phyloP scores from a whole-genome alignment of 768 basidiomycete genomes.

The Collybia mongolica region DNA sequence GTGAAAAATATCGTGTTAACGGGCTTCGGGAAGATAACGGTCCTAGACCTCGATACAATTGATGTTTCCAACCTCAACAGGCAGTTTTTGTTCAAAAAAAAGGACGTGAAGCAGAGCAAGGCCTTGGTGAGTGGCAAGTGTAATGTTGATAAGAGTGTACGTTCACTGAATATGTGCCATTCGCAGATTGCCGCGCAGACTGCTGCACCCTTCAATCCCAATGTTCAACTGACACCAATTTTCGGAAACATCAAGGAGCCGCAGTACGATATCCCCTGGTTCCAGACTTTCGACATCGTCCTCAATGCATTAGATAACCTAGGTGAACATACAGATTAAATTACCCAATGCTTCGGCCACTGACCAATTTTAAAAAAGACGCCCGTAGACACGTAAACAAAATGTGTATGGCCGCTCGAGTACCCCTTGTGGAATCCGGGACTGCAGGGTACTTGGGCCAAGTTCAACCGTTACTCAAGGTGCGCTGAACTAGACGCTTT shows the following conservation, averaged over 20 bases:
- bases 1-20: conserved; percentile 96
- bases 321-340: conserved; percentile 46
- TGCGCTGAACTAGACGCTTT: conserved; percentile 23
- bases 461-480: conserved; percentile 91
- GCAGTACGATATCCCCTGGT: conserved; percentile 89
- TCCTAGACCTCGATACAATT: conserved; percentile 97
- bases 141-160: background rate
- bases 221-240: conserved; percentile 83
- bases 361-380: conserved; percentile 43
- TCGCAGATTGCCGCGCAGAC: conserved; percentile 78
- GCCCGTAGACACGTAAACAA: conserved; percentile 95
- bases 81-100: conserved; percentile 95
- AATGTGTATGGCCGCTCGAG: conserved; percentile 92
- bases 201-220: conserved; percentile 82
- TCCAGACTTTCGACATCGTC: conserved; percentile 86
- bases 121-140: conserved; percentile 61
- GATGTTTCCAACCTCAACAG: conserved; percentile 97
- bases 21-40: conserved; percentile 89
- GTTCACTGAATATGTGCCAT: conserved; percentile 1
- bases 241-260: conserved; percentile 96
- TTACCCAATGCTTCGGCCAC: background rate
- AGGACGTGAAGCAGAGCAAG: conserved; percentile 97
- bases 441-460: conserved; percentile 97
- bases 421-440: conserved; percentile 93
- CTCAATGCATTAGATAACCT: conserved; percentile 96